Conservation (phyloP, 306 rosid genomes). For the apple (Malus domestica) region DNA sequence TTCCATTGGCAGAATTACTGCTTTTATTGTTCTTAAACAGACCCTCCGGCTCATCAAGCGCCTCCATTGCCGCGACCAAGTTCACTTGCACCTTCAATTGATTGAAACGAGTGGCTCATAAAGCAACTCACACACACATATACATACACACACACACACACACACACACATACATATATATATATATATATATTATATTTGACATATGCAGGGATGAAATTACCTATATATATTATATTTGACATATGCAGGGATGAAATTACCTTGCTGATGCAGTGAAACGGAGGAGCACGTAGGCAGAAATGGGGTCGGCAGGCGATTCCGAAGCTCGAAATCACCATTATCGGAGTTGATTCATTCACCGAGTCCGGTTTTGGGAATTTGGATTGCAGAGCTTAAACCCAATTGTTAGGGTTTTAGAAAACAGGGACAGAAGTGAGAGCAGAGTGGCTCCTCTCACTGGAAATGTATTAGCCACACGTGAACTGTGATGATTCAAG, state of each 20-base stretch:
- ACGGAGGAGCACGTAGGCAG: constrained; percentile 30
- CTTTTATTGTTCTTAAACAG: neutral
- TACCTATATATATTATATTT: constrained; percentile 4
- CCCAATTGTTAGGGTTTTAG: constrained; percentile 16
- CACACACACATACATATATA: neutral
- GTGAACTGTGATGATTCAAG: neutral
- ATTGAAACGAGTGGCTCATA: neutral
- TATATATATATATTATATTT: too few relatives aligned
- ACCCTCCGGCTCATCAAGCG: constrained; percentile 34
- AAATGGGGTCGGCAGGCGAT: constrained; percentile 25
- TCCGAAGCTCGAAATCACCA: constrained; percentile 41
- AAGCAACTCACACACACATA: neutral
- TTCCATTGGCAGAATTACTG: constrained; percentile 16
- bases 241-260: neutral
- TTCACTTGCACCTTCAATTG: constrained; percentile 33
- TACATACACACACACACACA: neutral
- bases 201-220: neutral
- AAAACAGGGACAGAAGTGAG: neutral
- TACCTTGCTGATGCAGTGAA: constrained; percentile 41
- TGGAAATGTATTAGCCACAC: neutral
- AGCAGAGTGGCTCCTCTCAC: neutral
- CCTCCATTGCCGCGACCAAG: constrained; percentile 29
- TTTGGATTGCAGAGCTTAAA: constrained; percentile 10
- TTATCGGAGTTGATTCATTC: constrained; percentile 12
- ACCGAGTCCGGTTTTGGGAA: neutral